phyloP scores from a whole-genome alignment of 2,329 filamentous ascomycete genomes.

The Thielaviopsis populi region DNA sequence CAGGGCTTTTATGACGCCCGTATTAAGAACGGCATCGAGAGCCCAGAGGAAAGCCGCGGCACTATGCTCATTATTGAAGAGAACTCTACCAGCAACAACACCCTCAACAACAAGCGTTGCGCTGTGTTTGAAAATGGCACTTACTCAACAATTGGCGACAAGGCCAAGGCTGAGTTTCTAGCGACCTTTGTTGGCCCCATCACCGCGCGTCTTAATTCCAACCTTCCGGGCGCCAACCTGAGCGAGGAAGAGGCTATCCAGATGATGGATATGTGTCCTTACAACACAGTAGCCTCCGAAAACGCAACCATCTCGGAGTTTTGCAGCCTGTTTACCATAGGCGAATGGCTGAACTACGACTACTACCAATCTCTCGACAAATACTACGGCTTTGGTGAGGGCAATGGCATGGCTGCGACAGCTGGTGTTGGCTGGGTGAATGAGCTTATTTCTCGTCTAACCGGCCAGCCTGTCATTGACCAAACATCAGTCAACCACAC shows the following conservation, averaged over 20 bases:
- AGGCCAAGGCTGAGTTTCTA: constrained; percentile 43
- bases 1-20: constrained; percentile 49
- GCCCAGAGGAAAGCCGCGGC: constrained; percentile 32
- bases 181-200: constrained; percentile 52
- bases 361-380: constrained; percentile 70
- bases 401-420: constrained; percentile 64
- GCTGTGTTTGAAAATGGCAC: constrained; percentile 50
- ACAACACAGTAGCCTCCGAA: constrained; percentile 55
- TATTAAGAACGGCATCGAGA: constrained; percentile 25
- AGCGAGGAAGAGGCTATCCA: constrained; percentile 46
- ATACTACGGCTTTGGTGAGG: constrained; percentile 67
- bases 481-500: constrained; percentile 64
- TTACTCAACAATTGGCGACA: constrained; percentile 31
- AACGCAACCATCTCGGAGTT: constrained; percentile 48
- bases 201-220: constrained; percentile 49
- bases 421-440: constrained; percentile 81
- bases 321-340: constrained; percentile 56
- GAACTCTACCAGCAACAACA: constrained; percentile 55
- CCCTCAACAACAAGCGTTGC: constrained; percentile 61
- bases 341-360: constrained; percentile 66
- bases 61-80: constrained; percentile 57
- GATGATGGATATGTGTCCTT: constrained; percentile 83
- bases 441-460: constrained; percentile 72
- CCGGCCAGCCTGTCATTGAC: constrained; percentile 51
- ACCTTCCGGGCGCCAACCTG: constrained; percentile 53